Evolutionary conservation across 495 filamentous ascomycete genomes (phyloP).

Genomic region (Talaromyces thailandensis): DNA sequence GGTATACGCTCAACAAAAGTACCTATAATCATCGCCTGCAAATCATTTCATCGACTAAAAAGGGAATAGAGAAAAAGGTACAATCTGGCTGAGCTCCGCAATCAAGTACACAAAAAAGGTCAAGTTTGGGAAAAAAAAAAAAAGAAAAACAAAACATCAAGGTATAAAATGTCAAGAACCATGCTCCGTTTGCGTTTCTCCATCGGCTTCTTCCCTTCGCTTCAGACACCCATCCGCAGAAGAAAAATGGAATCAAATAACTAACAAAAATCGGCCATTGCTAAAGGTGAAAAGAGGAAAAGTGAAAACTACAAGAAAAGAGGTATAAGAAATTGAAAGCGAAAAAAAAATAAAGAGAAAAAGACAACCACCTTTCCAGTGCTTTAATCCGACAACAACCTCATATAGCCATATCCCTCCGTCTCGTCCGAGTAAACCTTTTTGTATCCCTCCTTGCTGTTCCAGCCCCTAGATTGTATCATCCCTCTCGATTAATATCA

Average conservation of each 20-base stretch:
- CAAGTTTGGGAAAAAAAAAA: too few relatives aligned
- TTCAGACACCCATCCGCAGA: neutral
- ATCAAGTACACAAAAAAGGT: neutral
- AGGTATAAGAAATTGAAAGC: neutral
- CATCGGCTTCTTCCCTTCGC: neutral
- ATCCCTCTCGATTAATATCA: neutral
- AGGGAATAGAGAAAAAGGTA: neutral
- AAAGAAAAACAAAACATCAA: neutral
- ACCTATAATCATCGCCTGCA: neutral
- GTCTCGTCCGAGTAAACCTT: neutral
- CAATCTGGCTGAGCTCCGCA: neutral
- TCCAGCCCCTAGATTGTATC: neutral
- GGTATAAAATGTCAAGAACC: neutral
- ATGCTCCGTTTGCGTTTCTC: neutral
- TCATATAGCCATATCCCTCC: neutral
- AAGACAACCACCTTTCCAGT: neutral
- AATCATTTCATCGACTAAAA: neutral
- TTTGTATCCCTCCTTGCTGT: neutral
- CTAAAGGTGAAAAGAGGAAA: neutral
- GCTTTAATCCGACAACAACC: neutral
- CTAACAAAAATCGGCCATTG: neutral
- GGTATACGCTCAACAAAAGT: neutral
- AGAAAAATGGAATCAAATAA: neutral
- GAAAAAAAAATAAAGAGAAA: neutral
- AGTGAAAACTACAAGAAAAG: neutral